These are phyloP conservation scores for Lactarius trivialis DNA, from an alignment of 768 basidiomycete genomes.

Conservation along the genomic window DNA sequence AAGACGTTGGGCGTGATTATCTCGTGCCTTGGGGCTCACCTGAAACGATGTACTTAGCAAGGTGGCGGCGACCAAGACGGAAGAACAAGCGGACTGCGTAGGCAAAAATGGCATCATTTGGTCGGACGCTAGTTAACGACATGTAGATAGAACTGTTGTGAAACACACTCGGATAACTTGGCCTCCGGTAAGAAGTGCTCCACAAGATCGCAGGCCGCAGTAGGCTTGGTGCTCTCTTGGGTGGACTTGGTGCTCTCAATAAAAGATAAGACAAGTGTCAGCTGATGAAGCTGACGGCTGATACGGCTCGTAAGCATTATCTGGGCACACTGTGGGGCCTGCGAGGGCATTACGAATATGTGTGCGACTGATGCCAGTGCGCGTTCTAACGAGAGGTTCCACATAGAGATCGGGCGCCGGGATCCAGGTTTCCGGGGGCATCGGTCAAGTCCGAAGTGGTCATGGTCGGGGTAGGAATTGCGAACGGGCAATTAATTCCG, in stretches of 20 bases:
- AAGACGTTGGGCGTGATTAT: background rate
- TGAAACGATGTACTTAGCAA: background rate
- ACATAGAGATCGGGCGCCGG: constrained; percentile 4
- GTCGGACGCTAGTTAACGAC: background rate
- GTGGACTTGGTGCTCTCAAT: background rate
- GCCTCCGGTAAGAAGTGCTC: background rate
- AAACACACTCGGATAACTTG: background rate
- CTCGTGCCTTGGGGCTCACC: background rate
- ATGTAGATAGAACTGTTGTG: background rate
- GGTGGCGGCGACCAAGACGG: background rate
- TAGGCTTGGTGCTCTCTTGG: background rate
- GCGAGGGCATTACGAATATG: constrained; percentile 1
- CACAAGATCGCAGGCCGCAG: constrained; percentile 7
- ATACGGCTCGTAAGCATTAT: constrained; percentile 2
- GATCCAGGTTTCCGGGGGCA: background rate
- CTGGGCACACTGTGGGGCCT: constrained; percentile 13
- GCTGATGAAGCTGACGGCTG: constrained; percentile 10
- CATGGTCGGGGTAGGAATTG: background rate
- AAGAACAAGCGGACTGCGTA: background rate
- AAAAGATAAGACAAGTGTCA: constrained; percentile 5
- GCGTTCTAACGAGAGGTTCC: constrained; percentile 6
- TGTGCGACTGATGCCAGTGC: background rate
- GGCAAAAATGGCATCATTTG: background rate
- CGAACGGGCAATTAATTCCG: background rate
- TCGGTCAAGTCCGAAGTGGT: background rate